A percentile compares a stretch with the other conserved stretches of the same genome.
phyloP scores from a whole-genome alignment of 2,329 filamentous ascomycete species.

The Fusarium palustre region DNA sequence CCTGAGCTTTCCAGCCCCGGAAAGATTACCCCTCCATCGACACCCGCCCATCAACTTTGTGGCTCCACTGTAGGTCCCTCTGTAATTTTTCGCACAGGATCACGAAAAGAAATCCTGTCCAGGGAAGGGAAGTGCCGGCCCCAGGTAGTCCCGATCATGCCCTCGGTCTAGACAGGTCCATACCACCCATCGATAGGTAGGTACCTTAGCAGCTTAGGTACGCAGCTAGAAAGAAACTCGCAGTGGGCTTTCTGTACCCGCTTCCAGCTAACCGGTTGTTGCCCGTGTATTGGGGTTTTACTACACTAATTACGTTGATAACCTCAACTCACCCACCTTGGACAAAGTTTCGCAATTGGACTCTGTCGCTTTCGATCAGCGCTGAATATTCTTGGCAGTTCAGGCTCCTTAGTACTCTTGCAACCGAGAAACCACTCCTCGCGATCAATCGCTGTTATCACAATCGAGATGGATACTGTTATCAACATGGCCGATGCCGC shows the following conservation, averaged over 20 bases:
- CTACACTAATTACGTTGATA: conserved; percentile 16
- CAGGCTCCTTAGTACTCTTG: background rate
- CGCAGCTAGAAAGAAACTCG: background rate
- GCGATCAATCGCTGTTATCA: conserved; percentile 9
- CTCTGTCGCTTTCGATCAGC: background rate
- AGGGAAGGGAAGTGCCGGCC: conserved; percentile 30
- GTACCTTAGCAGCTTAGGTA: background rate
- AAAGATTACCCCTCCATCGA: conserved; percentile 30
- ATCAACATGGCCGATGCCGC: conserved; percentile 88
- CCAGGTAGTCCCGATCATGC: conserved; percentile 14
- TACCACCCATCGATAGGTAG: background rate
- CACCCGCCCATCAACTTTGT: background rate
- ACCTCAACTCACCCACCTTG: conserved; percentile 1
- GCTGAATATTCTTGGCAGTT: background rate
- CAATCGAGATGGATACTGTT: conserved; percentile 79
- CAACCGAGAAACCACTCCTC: background rate
- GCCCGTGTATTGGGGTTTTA: conserved; percentile 15
- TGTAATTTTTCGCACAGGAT: conserved; percentile 23
- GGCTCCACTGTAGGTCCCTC: conserved; percentile 1
- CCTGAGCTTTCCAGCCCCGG: conserved; percentile 11
- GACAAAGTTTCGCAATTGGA: background rate
- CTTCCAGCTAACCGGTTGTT: conserved; percentile 16
- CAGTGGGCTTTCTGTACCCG: conserved; percentile 14
- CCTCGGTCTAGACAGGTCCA: conserved; percentile 2
- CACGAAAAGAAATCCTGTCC: conserved; percentile 10